phyloP scores from a whole-genome alignment of 805 yeast genomes.

The Dipodascus albidus region DNA sequence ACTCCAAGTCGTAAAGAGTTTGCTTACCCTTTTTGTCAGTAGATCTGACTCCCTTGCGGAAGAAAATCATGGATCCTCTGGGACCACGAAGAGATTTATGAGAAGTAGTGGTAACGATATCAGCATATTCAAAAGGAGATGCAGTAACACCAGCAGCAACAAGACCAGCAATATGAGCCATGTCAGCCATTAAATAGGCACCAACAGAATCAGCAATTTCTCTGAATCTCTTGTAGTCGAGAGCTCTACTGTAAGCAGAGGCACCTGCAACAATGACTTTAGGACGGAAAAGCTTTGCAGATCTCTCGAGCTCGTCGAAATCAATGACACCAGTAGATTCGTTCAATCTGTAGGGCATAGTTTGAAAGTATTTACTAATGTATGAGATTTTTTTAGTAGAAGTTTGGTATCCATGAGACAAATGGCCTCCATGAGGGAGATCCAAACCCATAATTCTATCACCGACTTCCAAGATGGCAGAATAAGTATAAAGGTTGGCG shows the following conservation, averaged over 20 bases:
- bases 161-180: conserved; percentile 97
- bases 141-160: conserved; percentile 91
- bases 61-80: conserved; percentile 97
- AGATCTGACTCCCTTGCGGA: conserved; percentile 85
- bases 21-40: conserved; percentile 77
- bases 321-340: conserved; percentile 83
- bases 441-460: conserved; percentile 96
- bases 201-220: conserved; percentile 87
- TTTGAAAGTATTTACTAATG: conserved; percentile 89
- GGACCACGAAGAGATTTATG: conserved; percentile 98
- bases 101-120: conserved; percentile 94
- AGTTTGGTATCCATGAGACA: conserved; percentile 95
- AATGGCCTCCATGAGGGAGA: conserved; percentile 96
- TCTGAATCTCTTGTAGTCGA: conserved; percentile 84
- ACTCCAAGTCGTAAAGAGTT: conserved; percentile 75
- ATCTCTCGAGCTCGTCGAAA: conserved; percentile 75
- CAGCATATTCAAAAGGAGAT: conserved; percentile 88
- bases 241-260: conserved; percentile 84
- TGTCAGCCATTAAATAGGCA: conserved; percentile 84
- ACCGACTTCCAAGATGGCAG: conserved; percentile 77
- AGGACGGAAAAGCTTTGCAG: conserved; percentile 83
- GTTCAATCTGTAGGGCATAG: conserved; percentile 93
- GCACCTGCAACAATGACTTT: conserved; percentile 94
- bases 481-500: conserved; percentile 87
- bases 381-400: conserved; percentile 79